Percentiles rank a stretch among this genome's conserved stretches.
Evolutionary conservation across 169 alveolate genomes (phyloP).

Genomic region (Eimeria falciformis): DNA sequence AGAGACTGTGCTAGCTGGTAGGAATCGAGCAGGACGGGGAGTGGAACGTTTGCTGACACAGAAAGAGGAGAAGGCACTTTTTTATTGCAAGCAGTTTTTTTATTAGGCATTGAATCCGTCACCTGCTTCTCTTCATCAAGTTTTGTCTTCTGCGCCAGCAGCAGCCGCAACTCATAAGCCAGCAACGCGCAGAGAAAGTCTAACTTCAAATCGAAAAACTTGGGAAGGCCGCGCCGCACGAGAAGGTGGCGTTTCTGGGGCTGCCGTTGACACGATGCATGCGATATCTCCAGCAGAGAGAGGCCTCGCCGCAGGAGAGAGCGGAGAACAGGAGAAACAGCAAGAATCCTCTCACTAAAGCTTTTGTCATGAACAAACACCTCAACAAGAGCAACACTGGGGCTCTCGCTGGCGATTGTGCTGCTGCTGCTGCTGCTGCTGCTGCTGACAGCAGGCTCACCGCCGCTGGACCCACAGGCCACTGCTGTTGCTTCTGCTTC

Average conservation of each 20-base stretch:
- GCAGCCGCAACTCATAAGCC: conserved; percentile 26
- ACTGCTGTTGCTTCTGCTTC: conserved; percentile 4
- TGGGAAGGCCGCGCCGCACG: conserved; percentile 77
- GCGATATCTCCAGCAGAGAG: conserved; percentile 51
- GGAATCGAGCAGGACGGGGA: conserved; percentile 32
- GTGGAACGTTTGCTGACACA: no score
- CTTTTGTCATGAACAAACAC: conserved; percentile 33
- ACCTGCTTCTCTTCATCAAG: no score
- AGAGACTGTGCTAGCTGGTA: conserved; percentile 20
- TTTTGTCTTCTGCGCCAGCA: neutral
- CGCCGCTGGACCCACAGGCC: neutral
- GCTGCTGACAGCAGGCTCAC: conserved; percentile 17
- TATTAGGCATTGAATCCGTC: no score
- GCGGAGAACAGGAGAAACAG: conserved; percentile 47
- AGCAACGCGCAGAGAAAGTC: no score
- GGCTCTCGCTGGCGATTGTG: neutral
- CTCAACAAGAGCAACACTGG: conserved; percentile 28
- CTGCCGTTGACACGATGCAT: neutral
- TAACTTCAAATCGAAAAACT: conserved; percentile 70
- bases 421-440: neutral
- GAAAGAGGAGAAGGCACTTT: no score
- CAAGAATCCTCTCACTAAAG: conserved; percentile 2
- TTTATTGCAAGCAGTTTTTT: no score
- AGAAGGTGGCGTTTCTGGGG: neutral
- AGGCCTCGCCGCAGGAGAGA: conserved; percentile 70